phyloP scores from a whole-genome alignment of 306 rosid genomes.

The Potentilla sterilis region DNA sequence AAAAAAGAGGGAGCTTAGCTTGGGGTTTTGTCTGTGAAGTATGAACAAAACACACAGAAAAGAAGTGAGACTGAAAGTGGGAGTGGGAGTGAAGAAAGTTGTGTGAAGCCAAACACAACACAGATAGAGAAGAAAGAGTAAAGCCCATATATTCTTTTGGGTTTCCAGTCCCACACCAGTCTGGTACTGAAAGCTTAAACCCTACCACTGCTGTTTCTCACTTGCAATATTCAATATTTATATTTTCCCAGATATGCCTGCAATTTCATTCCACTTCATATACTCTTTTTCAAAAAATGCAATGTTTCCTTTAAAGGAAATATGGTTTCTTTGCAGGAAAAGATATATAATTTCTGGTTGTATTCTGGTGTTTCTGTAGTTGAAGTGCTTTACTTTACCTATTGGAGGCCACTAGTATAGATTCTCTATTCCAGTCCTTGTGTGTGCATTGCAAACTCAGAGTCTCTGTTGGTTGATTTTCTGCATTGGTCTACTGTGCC shows the following conservation, averaged over 20 bases:
- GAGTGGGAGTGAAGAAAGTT: constrained; percentile 26
- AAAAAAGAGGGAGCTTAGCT: neutral
- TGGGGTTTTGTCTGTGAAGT: constrained; percentile 24
- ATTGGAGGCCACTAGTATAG: constrained; percentile 49
- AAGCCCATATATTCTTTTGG: constrained; percentile 57
- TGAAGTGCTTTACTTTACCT: constrained; percentile 55
- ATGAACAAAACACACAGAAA: constrained; percentile 35
- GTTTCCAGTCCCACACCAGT: constrained; percentile 48
- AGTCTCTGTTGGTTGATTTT: constrained; percentile 40
- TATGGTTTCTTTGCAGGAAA: too few relatives aligned
- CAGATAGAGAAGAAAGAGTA: constrained; percentile 40
- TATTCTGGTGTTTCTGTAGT: constrained; percentile 52
- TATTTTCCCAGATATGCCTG: constrained; percentile 7
- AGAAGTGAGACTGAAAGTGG: constrained; percentile 11
- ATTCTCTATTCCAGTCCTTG: constrained; percentile 48
- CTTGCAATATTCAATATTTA: constrained; percentile 28
- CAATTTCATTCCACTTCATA: constrained; percentile 12
- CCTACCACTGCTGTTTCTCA: constrained; percentile 41
- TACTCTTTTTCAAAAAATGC: constrained; percentile 2
- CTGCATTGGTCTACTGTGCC: constrained; percentile 45
- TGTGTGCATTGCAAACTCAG: constrained; percentile 42
- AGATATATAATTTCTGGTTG: constrained; percentile 5
- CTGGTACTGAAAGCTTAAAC: constrained; percentile 46
- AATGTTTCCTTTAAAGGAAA: constrained; percentile 19
- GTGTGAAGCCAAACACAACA: constrained; percentile 47